phyloP scores from a whole-genome alignment of 306 rosid species.

The Dalbergia oliveri region DNA sequence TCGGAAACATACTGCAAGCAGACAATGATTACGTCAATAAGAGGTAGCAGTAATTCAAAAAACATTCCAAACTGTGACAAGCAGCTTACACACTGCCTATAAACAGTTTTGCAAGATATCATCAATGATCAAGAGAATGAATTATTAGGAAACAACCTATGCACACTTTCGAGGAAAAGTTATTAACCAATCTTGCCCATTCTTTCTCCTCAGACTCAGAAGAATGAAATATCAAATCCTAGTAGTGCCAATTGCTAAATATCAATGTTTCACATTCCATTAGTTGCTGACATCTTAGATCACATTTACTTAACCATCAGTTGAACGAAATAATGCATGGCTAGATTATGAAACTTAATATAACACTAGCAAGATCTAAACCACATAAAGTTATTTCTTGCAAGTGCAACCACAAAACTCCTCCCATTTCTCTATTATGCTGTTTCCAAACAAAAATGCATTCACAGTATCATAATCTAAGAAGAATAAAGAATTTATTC shows the following conservation, averaged over 20 bases:
- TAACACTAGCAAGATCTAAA: conserved; percentile 33
- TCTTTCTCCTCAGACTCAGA: conserved; percentile 35
- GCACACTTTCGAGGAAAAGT: neutral
- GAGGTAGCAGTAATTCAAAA: neutral
- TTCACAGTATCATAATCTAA: neutral
- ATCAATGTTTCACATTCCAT: conserved; percentile 35
- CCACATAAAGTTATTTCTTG: conserved; percentile 33
- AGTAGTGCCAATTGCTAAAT: conserved; percentile 5
- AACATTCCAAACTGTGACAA: neutral
- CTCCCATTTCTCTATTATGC: conserved; percentile 11
- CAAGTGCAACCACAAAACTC: conserved; percentile 31
- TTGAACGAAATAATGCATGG: conserved; percentile 18
- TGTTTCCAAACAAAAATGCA: conserved; percentile 32
- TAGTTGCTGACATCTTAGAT: conserved; percentile 31
- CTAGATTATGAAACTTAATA: conserved; percentile 27
- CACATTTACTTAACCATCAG: conserved; percentile 10
- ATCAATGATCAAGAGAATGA: conserved; percentile 15
- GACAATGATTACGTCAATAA: conserved; percentile 41
- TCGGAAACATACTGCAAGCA: conserved; percentile 86
- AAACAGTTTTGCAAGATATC: conserved; percentile 45
- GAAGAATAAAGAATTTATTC: conserved; percentile 48
- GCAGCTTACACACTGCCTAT: neutral
- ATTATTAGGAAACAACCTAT: conserved; percentile 40
- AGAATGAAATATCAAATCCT: conserved; percentile 37
- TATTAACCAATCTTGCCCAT: conserved; percentile 27